Evolutionary conservation across 2,329 filamentous ascomycete species (phyloP).

Genomic region (Lasiodiplodia hormozganensis): DNA sequence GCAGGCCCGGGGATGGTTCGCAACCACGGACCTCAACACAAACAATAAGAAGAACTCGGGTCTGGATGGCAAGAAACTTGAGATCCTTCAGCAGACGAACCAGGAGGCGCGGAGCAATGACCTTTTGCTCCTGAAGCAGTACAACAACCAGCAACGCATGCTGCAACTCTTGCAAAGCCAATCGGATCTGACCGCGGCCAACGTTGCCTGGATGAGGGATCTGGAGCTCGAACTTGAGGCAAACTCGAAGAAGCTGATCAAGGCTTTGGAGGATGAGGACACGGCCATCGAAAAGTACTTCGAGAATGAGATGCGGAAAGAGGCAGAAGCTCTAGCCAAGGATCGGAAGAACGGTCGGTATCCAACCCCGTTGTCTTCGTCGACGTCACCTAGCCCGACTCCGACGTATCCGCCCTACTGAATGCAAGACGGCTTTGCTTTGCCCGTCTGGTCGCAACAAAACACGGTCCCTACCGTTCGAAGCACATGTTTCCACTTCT

Average conservation of each 20-base stretch:
- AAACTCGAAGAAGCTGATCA: neutral
- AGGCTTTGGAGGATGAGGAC: conserved; percentile 39
- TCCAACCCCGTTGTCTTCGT: conserved; percentile 18
- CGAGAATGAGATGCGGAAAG: neutral
- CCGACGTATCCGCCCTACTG: conserved; percentile 10
- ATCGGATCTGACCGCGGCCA: neutral
- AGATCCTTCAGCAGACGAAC: conserved; percentile 25
- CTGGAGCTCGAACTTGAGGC: conserved; percentile 1
- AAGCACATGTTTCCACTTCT: neutral
- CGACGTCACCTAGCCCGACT: conserved; percentile 9
- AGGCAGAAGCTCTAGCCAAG: conserved; percentile 5
- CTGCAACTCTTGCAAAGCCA: neutral
- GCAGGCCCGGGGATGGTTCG: conserved; percentile 11
- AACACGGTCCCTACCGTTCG: neutral
- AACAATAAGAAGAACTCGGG: conserved; percentile 29
- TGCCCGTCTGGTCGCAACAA: neutral
- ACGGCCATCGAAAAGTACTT: neutral
- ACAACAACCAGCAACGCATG: conserved; percentile 12
- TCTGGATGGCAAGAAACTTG: conserved; percentile 27
- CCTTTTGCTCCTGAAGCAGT: neutral
- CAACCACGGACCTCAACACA: conserved; percentile 9
- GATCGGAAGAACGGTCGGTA: conserved; percentile 4
- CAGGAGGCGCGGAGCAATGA: conserved; percentile 18
- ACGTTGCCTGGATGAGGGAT: conserved; percentile 8
- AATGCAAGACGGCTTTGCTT: neutral